Percentiles rank a stretch among this genome's conserved stretches.
phyloP scores from a whole-genome alignment of 768 basidiomycete species.

The Boletus rex-veris region DNA sequence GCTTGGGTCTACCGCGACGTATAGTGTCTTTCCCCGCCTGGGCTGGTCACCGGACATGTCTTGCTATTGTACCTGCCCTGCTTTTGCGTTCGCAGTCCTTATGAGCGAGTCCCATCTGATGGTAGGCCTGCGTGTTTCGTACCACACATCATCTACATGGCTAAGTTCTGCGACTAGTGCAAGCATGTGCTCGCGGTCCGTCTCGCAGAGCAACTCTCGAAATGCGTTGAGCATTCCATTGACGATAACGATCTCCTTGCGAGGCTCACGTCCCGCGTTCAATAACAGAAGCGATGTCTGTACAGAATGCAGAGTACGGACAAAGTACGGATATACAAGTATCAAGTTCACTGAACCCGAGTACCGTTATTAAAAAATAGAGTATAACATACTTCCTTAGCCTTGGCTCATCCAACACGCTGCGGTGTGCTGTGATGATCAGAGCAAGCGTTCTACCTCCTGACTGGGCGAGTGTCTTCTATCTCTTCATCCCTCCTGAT shows the following conservation, averaged over 20 bases:
- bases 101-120: slow-evolving; percentile 57
- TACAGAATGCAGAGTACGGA: not conserved
- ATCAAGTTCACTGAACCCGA: slow-evolving; percentile 6
- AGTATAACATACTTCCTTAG: slow-evolving; percentile 19
- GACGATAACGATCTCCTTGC: slow-evolving; percentile 46
- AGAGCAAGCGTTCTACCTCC: slow-evolving; percentile 10
- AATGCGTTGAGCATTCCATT: slow-evolving; percentile 48
- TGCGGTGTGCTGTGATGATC: slow-evolving; percentile 4
- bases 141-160: not conserved
- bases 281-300: slow-evolving; percentile 4
- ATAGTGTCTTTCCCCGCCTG: slow-evolving; percentile 52
- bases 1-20: slow-evolving; percentile 59
- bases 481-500: slow-evolving; percentile 32
- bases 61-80: slow-evolving; percentile 72
- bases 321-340: slow-evolving; percentile 7
- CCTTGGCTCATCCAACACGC: slow-evolving; percentile 4
- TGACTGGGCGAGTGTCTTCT: slow-evolving; percentile 1
- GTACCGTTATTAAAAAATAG: slow-evolving; percentile 25
- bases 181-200: slow-evolving; percentile 73
- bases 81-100: slow-evolving; percentile 65
- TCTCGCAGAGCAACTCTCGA: slow-evolving; percentile 53
- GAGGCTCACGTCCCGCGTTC: slow-evolving; percentile 16
- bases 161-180: slow-evolving; percentile 46
- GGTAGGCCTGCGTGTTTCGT: slow-evolving; percentile 38
- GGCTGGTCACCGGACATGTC: slow-evolving; percentile 39